phyloP scores from a whole-genome alignment of 73 alveolate genomes.

The Stentor roeselii region DNA sequence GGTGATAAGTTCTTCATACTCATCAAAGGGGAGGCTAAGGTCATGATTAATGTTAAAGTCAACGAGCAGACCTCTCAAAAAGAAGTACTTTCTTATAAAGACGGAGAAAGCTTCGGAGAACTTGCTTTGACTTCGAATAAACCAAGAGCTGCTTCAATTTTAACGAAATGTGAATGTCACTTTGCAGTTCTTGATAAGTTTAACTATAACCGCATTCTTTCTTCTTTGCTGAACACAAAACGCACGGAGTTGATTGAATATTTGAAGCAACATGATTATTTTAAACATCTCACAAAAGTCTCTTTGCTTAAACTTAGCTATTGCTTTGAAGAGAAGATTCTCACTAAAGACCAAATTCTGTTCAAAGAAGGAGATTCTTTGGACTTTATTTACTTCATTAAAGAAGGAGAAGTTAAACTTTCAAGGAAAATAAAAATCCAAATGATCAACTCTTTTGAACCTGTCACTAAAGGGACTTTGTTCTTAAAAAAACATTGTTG shows the following conservation, averaged over 20 bases:
- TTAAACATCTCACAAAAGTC: slow-evolving; percentile 32
- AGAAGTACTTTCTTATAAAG: slow-evolving; percentile 30
- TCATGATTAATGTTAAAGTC: slow-evolving; percentile 1
- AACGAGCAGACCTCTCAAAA: not conserved
- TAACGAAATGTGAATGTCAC: slow-evolving; percentile 36
- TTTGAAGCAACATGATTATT: slow-evolving; percentile 31
- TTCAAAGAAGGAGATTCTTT: slow-evolving; percentile 25
- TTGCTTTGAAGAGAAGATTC: slow-evolving; percentile 27
- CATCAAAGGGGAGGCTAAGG: slow-evolving; percentile 30
- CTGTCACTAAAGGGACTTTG: too few relatives aligned
- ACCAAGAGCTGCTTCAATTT: slow-evolving; percentile 55
- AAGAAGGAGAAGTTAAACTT: slow-evolving; percentile 44
- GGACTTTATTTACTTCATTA: slow-evolving; percentile 23
- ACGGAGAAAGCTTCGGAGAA: slow-evolving; percentile 57
- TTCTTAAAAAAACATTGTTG: too few relatives aligned
- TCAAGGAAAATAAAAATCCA: too few relatives aligned
- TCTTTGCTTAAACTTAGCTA: slow-evolving; percentile 31
- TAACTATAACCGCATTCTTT: slow-evolving; percentile 34
- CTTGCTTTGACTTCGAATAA: slow-evolving; percentile 41
- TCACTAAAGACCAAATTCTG: not conserved
- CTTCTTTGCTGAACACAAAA: slow-evolving; percentile 29
- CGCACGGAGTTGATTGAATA: slow-evolving; percentile 24
- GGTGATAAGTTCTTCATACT: slow-evolving; percentile 41
- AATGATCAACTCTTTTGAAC: too few relatives aligned
- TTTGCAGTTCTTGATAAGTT: slow-evolving; percentile 47